A percentile compares a stretch with the other conserved stretches of the same genome.
Evolutionary conservation across 2,329 filamentous ascomycete species (phyloP).

Genomic region (Fusarium pseudonygamai): DNA sequence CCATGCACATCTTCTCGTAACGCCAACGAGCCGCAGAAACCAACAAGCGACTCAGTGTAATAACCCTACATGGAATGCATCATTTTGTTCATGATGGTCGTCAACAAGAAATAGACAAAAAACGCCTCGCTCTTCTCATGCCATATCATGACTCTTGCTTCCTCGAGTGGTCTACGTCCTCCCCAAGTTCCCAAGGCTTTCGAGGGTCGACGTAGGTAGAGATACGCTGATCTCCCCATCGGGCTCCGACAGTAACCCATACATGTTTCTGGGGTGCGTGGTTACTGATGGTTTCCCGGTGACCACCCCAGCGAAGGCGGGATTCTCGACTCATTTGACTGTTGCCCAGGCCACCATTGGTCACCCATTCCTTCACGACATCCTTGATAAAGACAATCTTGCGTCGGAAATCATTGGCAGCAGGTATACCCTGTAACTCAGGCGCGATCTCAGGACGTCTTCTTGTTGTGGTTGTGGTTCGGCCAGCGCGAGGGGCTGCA

Average conservation of each 20-base stretch:
- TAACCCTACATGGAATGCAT: conserved; percentile 40
- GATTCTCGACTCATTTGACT: conserved; percentile 65
- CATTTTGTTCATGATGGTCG: conserved; percentile 40
- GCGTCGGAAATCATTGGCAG: conserved; percentile 75
- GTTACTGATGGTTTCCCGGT: conserved; percentile 63
- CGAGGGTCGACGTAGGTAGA: conserved; percentile 66
- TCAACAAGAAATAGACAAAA: conserved; percentile 34
- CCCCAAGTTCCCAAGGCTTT: conserved; percentile 62
- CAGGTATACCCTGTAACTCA: conserved; percentile 70
- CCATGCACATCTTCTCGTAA: conserved; percentile 38
- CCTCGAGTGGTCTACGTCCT: conserved; percentile 58
- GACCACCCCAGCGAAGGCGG: conserved; percentile 67
- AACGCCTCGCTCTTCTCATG: conserved; percentile 38
- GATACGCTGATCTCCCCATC: conserved; percentile 66
- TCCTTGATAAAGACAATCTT: conserved; percentile 79
- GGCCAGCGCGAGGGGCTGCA: conserved; percentile 51
- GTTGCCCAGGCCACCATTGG: conserved; percentile 75
- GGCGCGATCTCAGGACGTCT: conserved; percentile 69
- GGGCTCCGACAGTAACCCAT: conserved; percentile 74
- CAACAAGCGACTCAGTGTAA: conserved; percentile 29
- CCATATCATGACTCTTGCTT: conserved; percentile 36
- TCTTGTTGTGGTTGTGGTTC: conserved; percentile 58
- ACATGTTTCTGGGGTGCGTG: conserved; percentile 69
- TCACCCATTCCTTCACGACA: conserved; percentile 76
- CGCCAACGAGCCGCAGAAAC: conserved; percentile 32